Conservation (phyloP, 2,329 filamentous ascomycete species). For the Pseudogymnoascus sp. region DNA sequence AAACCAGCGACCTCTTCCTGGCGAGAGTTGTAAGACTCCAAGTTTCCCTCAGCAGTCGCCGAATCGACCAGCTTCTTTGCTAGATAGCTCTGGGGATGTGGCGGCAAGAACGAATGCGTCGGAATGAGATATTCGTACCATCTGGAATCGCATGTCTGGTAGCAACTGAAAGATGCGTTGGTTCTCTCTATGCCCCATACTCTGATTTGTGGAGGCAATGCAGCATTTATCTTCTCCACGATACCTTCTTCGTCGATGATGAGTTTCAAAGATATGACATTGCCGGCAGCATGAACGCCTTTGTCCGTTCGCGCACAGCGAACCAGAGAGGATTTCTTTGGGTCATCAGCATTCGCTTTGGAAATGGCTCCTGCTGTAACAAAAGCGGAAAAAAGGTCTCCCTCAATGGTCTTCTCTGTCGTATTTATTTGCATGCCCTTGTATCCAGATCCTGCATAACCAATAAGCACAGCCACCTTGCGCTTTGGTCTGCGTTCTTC, state of each 20-base stretch:
- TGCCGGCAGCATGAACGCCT: constrained; percentile 91
- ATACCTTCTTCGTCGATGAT: constrained; percentile 88
- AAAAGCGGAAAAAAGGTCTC: constrained; percentile 87
- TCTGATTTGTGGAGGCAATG: constrained; percentile 79
- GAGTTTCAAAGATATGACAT: constrained; percentile 89
- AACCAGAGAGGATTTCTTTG: constrained; percentile 89
- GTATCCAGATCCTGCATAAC: constrained; percentile 94
- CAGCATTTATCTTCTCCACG: constrained; percentile 81
- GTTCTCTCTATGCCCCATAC: constrained; percentile 91
- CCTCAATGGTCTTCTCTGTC: constrained; percentile 86
- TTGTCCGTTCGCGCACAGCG: constrained; percentile 95
- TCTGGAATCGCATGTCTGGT: constrained; percentile 86
- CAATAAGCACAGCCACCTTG: constrained; percentile 92
- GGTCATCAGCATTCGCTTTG: constrained; percentile 93
- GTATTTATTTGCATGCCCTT: constrained; percentile 90
- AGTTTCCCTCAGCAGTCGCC: constrained; percentile 63
- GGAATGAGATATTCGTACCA: constrained; percentile 98
- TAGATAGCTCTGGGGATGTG: constrained; percentile 79
- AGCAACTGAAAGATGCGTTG: constrained; percentile 86
- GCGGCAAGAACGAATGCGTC: constrained; percentile 83
- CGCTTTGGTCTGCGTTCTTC: constrained; percentile 86
- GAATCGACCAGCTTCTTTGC: constrained; percentile 74
- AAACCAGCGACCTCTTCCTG: constrained; percentile 73
- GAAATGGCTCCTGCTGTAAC: constrained; percentile 87
- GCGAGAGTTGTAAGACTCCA: constrained; percentile 58